Conservation (phyloP, 352 stramenopile species). For the Globisporangium megalacanthum region DNA sequence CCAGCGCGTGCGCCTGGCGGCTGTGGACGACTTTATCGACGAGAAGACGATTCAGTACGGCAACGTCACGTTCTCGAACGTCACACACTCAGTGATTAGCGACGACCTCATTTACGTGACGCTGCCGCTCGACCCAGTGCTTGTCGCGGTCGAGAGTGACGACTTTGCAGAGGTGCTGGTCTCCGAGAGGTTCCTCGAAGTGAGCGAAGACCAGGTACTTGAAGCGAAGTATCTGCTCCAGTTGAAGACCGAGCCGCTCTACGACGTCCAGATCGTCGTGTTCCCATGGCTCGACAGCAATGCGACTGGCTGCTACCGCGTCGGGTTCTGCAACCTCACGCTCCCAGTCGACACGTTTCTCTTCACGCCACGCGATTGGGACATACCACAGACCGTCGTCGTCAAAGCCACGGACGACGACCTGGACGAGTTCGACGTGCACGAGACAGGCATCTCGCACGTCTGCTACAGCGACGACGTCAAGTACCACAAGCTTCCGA, state of each 20-base stretch:
- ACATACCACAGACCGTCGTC: constrained; percentile 46
- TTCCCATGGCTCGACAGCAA: constrained; percentile 56
- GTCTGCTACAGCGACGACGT: constrained; percentile 53
- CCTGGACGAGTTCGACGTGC: constrained; percentile 59
- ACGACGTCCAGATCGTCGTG: constrained; percentile 53
- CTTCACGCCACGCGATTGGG: constrained; percentile 63
- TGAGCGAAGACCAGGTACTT: constrained; percentile 46
- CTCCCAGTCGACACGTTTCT: constrained; percentile 39
- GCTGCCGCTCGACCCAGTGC: constrained; percentile 28
- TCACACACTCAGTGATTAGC: constrained; percentile 56
- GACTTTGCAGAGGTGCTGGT: constrained; percentile 58
- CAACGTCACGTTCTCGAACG: constrained; percentile 50
- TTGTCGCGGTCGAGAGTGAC: constrained; percentile 50
- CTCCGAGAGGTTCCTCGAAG: constrained; percentile 41
- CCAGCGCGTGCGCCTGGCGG: constrained; percentile 37
- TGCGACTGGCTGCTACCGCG: constrained; percentile 67
- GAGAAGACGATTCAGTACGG: constrained; percentile 33
- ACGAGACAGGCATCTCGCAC: constrained; percentile 67
- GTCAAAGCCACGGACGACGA: constrained; percentile 58
- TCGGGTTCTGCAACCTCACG: constrained; percentile 68
- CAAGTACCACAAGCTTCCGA: constrained; percentile 59
- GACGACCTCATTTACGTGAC: constrained; percentile 61
- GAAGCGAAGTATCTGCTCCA: constrained; percentile 41
- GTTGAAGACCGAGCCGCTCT: constrained; percentile 57
- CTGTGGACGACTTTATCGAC: constrained; percentile 60